Evolutionary conservation across 306 rosid species (phyloP).

Genomic region (Vachellia pachyceras): DNA sequence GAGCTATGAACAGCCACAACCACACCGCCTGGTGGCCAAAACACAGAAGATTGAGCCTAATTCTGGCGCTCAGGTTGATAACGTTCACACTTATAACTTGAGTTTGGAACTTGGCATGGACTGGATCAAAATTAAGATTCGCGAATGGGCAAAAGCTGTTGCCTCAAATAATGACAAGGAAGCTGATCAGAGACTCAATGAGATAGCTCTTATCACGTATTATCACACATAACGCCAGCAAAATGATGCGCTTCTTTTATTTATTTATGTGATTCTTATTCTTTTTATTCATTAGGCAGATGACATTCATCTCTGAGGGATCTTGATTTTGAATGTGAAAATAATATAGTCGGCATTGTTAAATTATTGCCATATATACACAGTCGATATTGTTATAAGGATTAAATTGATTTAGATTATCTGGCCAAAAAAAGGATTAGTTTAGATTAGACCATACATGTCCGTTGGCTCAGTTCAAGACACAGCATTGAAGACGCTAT

Average conservation of each 20-base stretch:
- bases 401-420: background rate
- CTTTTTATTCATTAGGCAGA: background rate
- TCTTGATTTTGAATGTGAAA: background rate
- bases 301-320: background rate
- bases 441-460: background rate
- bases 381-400: background rate
- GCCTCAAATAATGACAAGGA: conserved; percentile 43
- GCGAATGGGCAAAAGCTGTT: conserved; percentile 59
- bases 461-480: background rate
- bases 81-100: background rate
- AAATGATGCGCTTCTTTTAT: background rate
- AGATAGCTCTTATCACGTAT: conserved; percentile 43
- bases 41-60: background rate
- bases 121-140: conserved; percentile 51
- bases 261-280: background rate
- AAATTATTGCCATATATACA: background rate
- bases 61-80: background rate
- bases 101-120: background rate
- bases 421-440: background rate
- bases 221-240: conserved; percentile 7
- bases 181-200: conserved; percentile 36
- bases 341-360: background rate
- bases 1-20: conserved; percentile 21
- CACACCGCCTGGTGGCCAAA: conserved; percentile 27
- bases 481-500: background rate